phyloP scores from a whole-genome alignment of 2,329 filamentous ascomycete species.

The Pseudophaeomoniella oleicola region DNA sequence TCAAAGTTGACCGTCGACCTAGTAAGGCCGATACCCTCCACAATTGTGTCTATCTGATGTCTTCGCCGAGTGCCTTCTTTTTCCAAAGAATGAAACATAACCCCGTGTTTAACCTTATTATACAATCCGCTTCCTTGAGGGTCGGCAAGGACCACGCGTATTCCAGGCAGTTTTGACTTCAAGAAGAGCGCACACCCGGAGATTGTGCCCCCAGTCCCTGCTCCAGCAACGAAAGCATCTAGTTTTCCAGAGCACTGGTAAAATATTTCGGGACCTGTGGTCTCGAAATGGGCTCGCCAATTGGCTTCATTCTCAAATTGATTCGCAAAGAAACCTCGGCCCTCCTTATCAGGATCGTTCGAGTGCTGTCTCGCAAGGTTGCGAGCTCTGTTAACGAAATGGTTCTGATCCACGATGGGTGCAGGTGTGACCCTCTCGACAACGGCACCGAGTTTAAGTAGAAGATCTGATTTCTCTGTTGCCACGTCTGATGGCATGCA shows the following conservation, averaged over 20 bases:
- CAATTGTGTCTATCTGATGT: slow-evolving; percentile 86
- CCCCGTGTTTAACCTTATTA: slow-evolving; percentile 81
- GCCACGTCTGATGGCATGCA: slow-evolving; percentile 94
- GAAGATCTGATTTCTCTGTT: slow-evolving; percentile 73
- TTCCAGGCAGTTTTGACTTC: slow-evolving; percentile 51
- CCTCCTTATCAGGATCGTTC: slow-evolving; percentile 38
- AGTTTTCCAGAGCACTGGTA: slow-evolving; percentile 58
- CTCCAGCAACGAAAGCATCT: slow-evolving; percentile 83
- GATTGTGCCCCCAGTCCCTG: slow-evolving; percentile 87
- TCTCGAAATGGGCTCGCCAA: slow-evolving; percentile 65
- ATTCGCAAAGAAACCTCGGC: slow-evolving; percentile 82
- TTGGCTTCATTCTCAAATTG: slow-evolving; percentile 92
- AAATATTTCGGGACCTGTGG: slow-evolving; percentile 83
- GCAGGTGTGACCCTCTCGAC: slow-evolving; percentile 84
- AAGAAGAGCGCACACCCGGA: slow-evolving; percentile 73
- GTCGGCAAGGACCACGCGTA: slow-evolving; percentile 74
- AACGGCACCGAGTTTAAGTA: slow-evolving; percentile 78
- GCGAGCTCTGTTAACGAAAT: slow-evolving; percentile 88
- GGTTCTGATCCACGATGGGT: slow-evolving; percentile 80
- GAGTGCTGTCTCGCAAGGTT: slow-evolving; percentile 64
- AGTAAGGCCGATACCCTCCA: slow-evolving; percentile 93
- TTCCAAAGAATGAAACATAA: slow-evolving; percentile 88
- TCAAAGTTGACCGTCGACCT: slow-evolving; percentile 90
- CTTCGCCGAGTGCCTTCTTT: slow-evolving; percentile 77
- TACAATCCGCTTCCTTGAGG: slow-evolving; percentile 88